These are phyloP conservation scores for Pterocarpus macrocarpus DNA, from an alignment of 306 rosid genomes.

Conservation along the genomic window DNA sequence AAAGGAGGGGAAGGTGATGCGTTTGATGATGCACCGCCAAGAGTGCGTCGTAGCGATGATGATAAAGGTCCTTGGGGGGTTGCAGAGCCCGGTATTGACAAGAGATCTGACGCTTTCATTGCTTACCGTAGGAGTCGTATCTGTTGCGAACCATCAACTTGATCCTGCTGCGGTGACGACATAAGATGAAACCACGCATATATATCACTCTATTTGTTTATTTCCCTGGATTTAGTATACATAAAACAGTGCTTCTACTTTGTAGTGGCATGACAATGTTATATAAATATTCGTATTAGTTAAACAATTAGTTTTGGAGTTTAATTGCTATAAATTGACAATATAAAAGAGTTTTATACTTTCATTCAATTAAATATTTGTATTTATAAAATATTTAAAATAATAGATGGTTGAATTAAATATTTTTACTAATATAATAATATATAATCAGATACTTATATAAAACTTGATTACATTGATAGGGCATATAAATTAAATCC, in stretches of 20 bases:
- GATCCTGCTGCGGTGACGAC: conserved; percentile 18
- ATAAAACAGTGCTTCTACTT: conserved; percentile 7
- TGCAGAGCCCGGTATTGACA: conserved; percentile 73
- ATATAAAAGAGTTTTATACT: too few species aligned
- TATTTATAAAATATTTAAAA: too few species aligned
- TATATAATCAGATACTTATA: too few species aligned
- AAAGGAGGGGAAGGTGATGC: conserved; percentile 41
- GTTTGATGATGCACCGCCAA: not conserved
- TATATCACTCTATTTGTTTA: not conserved
- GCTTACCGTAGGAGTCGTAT: conserved; percentile 46
- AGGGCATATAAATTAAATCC: not conserved
- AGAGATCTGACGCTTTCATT: conserved; percentile 64
- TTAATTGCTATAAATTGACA: too few species aligned
- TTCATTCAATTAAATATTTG: too few species aligned
- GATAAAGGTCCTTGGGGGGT: conserved; percentile 62
- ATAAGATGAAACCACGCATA: too few species aligned
- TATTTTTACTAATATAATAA: too few species aligned
- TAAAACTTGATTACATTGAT: too few species aligned
- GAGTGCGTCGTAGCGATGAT: conserved; percentile 68
- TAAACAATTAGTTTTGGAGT: too few species aligned
- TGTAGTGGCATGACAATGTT: not conserved
- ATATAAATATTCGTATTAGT: not conserved
- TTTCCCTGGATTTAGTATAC: not conserved
- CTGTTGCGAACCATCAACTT: conserved; percentile 44
- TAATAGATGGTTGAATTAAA: too few species aligned